Conservation (phyloP, 2,329 filamentous ascomycete genomes). For the Exophiala dermatitidis region DNA sequence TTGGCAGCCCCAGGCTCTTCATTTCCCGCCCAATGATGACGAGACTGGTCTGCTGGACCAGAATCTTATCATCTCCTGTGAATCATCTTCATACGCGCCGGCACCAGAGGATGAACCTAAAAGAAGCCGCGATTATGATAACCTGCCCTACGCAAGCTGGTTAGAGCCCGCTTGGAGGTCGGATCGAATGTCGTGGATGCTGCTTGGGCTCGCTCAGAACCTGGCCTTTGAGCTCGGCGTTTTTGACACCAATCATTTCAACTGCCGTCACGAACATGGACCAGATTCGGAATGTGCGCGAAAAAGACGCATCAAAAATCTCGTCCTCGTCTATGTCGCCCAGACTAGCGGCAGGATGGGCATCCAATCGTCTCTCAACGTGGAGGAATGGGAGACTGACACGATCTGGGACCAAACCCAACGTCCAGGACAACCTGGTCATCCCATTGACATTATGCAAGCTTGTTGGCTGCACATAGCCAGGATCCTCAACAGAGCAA, state of each 20-base stretch:
- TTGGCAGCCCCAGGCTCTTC: conserved; percentile 90
- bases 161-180: conserved; percentile 87
- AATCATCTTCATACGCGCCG: conserved; percentile 41
- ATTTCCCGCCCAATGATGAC: conserved; percentile 72
- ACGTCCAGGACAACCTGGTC: conserved; percentile 25
- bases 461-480: conserved; percentile 94
- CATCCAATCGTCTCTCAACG: conserved; percentile 85
- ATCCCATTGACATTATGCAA: conserved; percentile 51
- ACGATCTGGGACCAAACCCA: conserved; percentile 24
- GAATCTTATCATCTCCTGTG: conserved; percentile 56
- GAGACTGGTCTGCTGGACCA: conserved; percentile 59
- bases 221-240: conserved; percentile 73
- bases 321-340: conserved; percentile 84
- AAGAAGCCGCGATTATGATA: conserved; percentile 35
- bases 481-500: conserved; percentile 83
- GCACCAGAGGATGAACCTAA: conserved; percentile 28
- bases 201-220: conserved; percentile 48
- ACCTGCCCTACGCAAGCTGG: conserved; percentile 78
- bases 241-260: conserved; percentile 63
- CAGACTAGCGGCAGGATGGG: conserved; percentile 89
- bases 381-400: conserved; percentile 24
- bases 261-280: conserved; percentile 38
- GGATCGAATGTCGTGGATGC: conserved; percentile 55
- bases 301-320: conserved; percentile 72
- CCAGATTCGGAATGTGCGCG: conserved; percentile 66